A percentile compares a stretch with the other conserved stretches of the same genome.
Conservation (phyloP, 345 rosid genomes). For the Odontarrhena argentea region DNA sequence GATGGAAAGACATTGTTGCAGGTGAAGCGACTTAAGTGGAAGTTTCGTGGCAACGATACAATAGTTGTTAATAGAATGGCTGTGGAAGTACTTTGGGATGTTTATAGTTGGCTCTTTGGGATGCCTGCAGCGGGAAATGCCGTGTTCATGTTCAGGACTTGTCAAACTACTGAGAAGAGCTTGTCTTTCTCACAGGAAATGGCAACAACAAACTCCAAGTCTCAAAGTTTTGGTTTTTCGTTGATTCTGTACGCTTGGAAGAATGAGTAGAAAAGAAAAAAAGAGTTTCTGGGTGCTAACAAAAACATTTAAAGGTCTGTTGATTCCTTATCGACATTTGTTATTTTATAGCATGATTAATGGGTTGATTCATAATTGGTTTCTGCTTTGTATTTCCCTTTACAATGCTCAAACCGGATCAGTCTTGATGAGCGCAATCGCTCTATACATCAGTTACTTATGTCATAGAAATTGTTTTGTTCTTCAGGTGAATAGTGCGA, state of each 20-base stretch:
- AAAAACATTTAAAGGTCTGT: conserved; percentile 23
- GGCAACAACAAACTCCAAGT: conserved; percentile 49
- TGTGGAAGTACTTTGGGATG: conserved; percentile 95
- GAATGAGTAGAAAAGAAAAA: conserved; percentile 50
- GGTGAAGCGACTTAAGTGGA: conserved; percentile 86
- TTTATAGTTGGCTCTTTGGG: conserved; percentile 93
- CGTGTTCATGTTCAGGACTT: conserved; percentile 86
- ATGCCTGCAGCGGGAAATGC: conserved; percentile 66
- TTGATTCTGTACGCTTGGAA: conserved; percentile 70
- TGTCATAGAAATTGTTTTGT: not conserved
- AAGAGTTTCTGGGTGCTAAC: conserved; percentile 30
- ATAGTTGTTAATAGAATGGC: conserved; percentile 79
- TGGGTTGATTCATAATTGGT: conserved; percentile 31
- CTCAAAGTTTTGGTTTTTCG: conserved; percentile 73
- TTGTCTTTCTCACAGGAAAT: conserved; percentile 52
- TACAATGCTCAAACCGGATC: conserved; percentile 20
- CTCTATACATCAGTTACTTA: conserved; percentile 10
- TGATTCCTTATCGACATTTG: conserved; percentile 40
- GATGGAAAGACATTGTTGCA: conserved; percentile 76
- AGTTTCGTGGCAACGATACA: conserved; percentile 87
- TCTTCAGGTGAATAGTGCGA: not conserved
- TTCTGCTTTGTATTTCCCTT: conserved; percentile 11
- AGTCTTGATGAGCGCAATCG: conserved; percentile 14
- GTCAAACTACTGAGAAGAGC: conserved; percentile 52
- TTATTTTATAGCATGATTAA: conserved; percentile 30